Evolutionary conservation across 345 rosid species (phyloP).

Genomic region (Erodium maritimum): DNA sequence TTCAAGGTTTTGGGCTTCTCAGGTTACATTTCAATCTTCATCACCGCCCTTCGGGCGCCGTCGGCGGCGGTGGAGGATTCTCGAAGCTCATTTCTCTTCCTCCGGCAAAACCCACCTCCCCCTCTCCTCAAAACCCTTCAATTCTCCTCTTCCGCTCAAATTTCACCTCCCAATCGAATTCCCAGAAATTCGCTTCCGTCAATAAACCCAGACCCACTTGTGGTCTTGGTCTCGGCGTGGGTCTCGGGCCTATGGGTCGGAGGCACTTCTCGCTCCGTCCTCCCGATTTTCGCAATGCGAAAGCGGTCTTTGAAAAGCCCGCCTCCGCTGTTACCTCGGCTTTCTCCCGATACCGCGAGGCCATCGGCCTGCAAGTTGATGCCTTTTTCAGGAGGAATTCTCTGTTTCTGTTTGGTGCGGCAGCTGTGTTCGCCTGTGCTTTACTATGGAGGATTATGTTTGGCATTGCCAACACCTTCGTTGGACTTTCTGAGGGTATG

Average conservation of each 20-base stretch:
- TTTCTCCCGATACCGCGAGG: slow-evolving; percentile 48
- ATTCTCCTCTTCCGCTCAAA: background rate
- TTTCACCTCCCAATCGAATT: background rate
- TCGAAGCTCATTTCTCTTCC: slow-evolving; percentile 1
- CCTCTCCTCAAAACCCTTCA: background rate
- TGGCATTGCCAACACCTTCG: slow-evolving; percentile 72
- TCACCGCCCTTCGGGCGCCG: background rate
- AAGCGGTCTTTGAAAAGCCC: slow-evolving; percentile 46
- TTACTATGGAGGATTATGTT: slow-evolving; percentile 85
- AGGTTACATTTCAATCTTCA: slow-evolving; percentile 5
- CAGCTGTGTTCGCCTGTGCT: slow-evolving; percentile 45
- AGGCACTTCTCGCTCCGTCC: slow-evolving; percentile 31
- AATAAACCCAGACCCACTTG: background rate
- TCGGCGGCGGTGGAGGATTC: background rate
- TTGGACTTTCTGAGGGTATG: slow-evolving; percentile 84
- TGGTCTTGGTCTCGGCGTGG: background rate
- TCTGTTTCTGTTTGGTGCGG: slow-evolving; percentile 55
- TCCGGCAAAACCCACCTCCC: background rate
- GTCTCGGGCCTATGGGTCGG: background rate
- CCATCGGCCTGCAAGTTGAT: slow-evolving; percentile 66
- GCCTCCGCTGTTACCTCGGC: slow-evolving; percentile 33
- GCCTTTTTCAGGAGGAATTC: slow-evolving; percentile 67
- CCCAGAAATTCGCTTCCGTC: background rate
- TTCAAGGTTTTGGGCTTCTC: slow-evolving; percentile 9
- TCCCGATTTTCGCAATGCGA: slow-evolving; percentile 31